Conservation (phyloP, 2,329 filamentous ascomycete species). For the Karstenula rhodostoma region DNA sequence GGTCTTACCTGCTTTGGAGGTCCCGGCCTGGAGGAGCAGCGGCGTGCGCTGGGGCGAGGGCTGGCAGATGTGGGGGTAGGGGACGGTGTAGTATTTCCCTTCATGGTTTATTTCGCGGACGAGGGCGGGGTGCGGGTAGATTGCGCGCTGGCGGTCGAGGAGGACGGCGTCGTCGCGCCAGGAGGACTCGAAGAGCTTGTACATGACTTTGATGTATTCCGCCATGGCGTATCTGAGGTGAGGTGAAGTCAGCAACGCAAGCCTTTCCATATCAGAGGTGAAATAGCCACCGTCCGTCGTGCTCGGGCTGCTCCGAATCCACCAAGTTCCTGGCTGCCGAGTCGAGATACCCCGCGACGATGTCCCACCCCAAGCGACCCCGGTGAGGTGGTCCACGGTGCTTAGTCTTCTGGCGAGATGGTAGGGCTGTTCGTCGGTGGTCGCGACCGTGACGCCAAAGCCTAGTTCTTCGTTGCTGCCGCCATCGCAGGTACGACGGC, state of each 20-base stretch:
- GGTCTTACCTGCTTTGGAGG: conserved; percentile 67
- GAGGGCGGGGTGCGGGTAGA: conserved; percentile 65
- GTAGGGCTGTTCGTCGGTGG: conserved; percentile 73
- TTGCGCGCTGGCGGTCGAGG: conserved; percentile 62
- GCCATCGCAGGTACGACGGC: conserved; percentile 71
- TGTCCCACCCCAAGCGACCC: conserved; percentile 58
- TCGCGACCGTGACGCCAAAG: conserved; percentile 71
- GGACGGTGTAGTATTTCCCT: conserved; percentile 69
- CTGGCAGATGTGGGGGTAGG: conserved; percentile 72
- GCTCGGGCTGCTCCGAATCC: conserved; percentile 62
- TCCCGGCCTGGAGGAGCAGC: conserved; percentile 72
- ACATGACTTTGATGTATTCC: conserved; percentile 72
- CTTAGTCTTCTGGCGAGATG: conserved; percentile 68
- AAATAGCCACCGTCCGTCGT: conserved; percentile 68
- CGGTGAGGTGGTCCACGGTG: conserved; percentile 71
- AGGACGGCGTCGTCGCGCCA: conserved; percentile 72
- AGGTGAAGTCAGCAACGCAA: conserved; percentile 60
- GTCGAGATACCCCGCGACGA: conserved; percentile 73
- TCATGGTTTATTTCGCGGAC: conserved; percentile 71
- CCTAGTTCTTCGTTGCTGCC: conserved; percentile 68
- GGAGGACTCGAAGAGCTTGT: conserved; percentile 72
- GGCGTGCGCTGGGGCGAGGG: conserved; percentile 72
- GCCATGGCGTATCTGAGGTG: conserved; percentile 66
- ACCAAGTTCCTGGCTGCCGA: conserved; percentile 70
- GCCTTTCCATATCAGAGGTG: conserved; percentile 55